These are phyloP conservation scores for Phytophthora tentaculata DNA, from an alignment of 352 stramenopile species.

Conservation along the genomic window DNA sequence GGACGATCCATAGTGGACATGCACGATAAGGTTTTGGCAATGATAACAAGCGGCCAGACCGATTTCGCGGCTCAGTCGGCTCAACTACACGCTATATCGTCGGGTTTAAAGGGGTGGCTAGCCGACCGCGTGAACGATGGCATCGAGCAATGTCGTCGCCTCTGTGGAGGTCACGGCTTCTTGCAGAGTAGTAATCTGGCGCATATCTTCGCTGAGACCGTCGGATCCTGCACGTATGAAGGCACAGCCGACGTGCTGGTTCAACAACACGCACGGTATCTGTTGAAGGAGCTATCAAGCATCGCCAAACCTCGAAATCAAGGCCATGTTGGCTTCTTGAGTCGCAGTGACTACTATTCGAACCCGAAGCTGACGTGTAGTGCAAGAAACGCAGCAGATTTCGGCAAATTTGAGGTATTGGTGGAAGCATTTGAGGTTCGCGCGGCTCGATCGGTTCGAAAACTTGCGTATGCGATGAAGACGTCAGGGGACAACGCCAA, in stretches of 20 bases:
- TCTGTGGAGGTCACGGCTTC: conserved; percentile 46
- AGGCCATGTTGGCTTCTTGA: neutral
- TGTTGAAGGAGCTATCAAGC: neutral
- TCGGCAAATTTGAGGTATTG: conserved; percentile 48
- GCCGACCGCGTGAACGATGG: conserved; percentile 44
- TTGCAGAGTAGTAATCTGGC: conserved; percentile 14
- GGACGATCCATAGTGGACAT: neutral
- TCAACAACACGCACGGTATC: conserved; percentile 3
- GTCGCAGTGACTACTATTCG: conserved; percentile 6
- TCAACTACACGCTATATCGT: conserved; percentile 55
- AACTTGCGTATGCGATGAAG: conserved; percentile 41
- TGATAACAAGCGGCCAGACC: conserved; percentile 26
- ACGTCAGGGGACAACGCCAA: conserved; percentile 50
- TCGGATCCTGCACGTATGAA: conserved; percentile 6
- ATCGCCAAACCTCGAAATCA: neutral
- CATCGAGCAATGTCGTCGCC: conserved; percentile 47
- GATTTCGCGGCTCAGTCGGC: conserved; percentile 46
- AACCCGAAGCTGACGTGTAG: conserved; percentile 42
- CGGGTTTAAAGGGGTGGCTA: conserved; percentile 56
- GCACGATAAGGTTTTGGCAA: neutral
- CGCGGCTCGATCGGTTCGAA: conserved; percentile 33
- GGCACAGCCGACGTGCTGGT: conserved; percentile 8
- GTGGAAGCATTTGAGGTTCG: conserved; percentile 48
- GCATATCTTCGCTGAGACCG: conserved; percentile 4
- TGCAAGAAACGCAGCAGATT: conserved; percentile 29